Evolutionary conservation across 2,329 filamentous ascomycete species (phyloP), one percentile per base, ranked within the genome.

Genomic region (Knufia petricola): DNA sequence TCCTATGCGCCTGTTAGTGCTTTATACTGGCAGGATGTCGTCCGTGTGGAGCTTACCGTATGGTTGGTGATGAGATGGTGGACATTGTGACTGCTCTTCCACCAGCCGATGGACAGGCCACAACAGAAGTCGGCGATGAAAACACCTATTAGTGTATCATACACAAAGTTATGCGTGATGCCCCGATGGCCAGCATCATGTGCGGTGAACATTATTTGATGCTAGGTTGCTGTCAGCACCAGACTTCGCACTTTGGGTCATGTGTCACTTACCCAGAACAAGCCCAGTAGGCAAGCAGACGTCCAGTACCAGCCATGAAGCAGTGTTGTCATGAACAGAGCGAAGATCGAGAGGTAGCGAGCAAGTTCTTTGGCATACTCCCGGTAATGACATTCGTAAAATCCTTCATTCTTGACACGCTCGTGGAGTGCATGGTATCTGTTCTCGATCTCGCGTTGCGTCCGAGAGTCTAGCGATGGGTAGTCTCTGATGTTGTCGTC

Each of bases 111-210:
- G 21, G 87, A 95, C 28, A 98, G 69, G 0, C 92, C 92, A 30
- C 92, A 90, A 17, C 92, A 70, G 59, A 84, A 96, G 64, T 95
- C 85, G 46, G 89, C 88, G 59, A 95, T 84, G 55, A 94, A 69
- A 61, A 96, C 95, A 41, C 87, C 90, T 53, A 98, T 87, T 42
- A 84, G 74, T 1, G 84, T 84, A 65, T 98, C 92, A 30, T 80
- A 68, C 42, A 85, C 81, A 63, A 90, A 96, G 63, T 83, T 75
- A 66, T 96, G 90, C 1, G 92, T 98, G 59, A 98, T 95, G 56
- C 87, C 92, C 84, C 95, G 94, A 66, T 98, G 92, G 4, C 87
- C 89, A 44, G 90, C 87, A 72, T 98, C 92, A 66, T 98, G 92
- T 52, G 87, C 92, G 1, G 84, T 83, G 63, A 98, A 98, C 45